Evolutionary conservation across 208 protist species (phyloP), one percentile per base, ranked within the genome.

Genomic region (Trypanosomatidae sp.): DNA sequence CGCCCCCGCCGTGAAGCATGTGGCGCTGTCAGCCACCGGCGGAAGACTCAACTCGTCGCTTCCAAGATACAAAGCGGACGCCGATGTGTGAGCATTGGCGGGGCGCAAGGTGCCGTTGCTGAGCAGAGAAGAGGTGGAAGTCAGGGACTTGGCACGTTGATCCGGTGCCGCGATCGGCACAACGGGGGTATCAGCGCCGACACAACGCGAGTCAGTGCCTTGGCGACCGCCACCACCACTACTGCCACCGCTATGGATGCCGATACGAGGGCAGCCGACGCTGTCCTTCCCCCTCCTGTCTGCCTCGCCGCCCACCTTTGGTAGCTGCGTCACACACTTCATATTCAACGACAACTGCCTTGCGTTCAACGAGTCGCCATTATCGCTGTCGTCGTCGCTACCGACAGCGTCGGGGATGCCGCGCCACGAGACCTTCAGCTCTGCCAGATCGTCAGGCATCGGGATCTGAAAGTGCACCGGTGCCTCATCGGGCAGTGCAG

Each of bases 351-450:
- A 13, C 6, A 22, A 62, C 9, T 36, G 17, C 25, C 0, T 41
- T 4, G 30, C 13, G 30, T 6, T 62, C 30, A 13, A 36, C 17
- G 10, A 13, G 36, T 30, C 33, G 41, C 41, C 30, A 7, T 15
- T n/a, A 19, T 8, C n/a, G 69, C 69, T 33, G 53, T 64, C 44
- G 50, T 10, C 43, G 28, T 41, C 64, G 43, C 28, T 65, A 25
- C 52, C 25, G 19, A 19, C 36, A n/a, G 1, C 36, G 36, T 53
- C 44, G 25, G 43, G 64, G 25, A 68, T 22, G 44, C 41, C 64
- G 28, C 64, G 15, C 64, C 64, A 68, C 25, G 64, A 68, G 25
- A 68, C 46, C 28, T 44, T 68, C 64, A 68, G 64, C 25, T n/a
- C 28, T 12, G 46, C n/a, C 17, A 68, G 64, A 22, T 68, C 46